These are phyloP conservation scores for Aurantiochytrium sp. DNA, from an alignment of 108 stramenopile species.

Conservation along the genomic window DNA sequence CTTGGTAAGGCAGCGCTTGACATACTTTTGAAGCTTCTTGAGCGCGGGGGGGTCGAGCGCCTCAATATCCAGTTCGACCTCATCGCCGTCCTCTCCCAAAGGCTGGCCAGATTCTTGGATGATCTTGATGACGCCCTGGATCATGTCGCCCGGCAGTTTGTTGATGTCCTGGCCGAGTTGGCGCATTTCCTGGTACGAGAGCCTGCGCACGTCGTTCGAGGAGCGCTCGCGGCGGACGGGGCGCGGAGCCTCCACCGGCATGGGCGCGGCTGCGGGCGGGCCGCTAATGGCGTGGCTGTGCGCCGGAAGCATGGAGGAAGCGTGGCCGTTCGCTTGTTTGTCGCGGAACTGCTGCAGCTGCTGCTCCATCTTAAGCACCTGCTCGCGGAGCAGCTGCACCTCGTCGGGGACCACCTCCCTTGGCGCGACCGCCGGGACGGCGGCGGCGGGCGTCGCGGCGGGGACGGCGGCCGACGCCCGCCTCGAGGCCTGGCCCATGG, in stretches of 20 bases:
- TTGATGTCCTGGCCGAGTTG: conserved; percentile 26
- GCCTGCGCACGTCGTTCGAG: neutral
- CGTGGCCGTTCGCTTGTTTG: neutral
- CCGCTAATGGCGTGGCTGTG: neutral
- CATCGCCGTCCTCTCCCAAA: neutral
- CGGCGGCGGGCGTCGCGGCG: neutral
- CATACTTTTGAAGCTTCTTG: conserved; percentile 18
- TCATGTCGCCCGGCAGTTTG: conserved; percentile 13
- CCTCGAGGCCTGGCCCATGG: neutral
- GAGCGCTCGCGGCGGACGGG: neutral
- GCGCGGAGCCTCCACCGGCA: neutral
- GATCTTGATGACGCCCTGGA: conserved; percentile 24
- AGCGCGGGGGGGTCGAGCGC: conserved; percentile 13
- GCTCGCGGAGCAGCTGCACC: neutral
- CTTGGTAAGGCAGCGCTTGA: conserved; percentile 17
- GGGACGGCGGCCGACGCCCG: no score
- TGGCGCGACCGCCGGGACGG: neutral
- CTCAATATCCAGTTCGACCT: conserved; percentile 27
- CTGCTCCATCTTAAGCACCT: neutral
- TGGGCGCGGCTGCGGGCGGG: neutral
- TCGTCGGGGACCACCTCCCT: neutral
- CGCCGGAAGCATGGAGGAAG: neutral
- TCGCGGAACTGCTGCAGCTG: conserved; percentile 2
- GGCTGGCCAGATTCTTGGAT: conserved; percentile 3
- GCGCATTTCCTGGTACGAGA: conserved; percentile 8